Conservation (phyloP, 2,329 filamentous ascomycete genomes). For the Fusarium sp. region DNA sequence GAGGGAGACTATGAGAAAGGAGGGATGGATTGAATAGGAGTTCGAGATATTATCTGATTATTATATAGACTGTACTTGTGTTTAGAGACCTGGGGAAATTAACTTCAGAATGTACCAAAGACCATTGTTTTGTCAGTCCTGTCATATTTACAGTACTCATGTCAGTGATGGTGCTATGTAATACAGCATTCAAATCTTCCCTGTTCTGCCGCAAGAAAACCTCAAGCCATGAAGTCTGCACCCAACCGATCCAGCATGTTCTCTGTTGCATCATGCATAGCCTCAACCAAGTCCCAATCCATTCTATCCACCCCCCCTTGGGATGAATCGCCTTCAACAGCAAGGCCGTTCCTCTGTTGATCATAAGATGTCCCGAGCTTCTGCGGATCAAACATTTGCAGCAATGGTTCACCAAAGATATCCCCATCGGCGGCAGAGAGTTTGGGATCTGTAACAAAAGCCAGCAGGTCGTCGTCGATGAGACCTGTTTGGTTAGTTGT, state of each 20-base stretch:
- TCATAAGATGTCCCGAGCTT: no score
- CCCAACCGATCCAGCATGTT: no score
- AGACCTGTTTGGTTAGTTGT: not conserved
- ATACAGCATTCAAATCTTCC: no score
- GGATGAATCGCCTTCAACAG: no score
- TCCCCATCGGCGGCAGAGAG: not conserved
- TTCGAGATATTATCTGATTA: accelerated
- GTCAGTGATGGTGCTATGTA: no score
- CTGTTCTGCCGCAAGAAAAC: no score
- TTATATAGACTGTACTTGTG: not conserved
- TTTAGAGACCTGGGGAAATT: no score
- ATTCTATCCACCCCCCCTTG: no score
- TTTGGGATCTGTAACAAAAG: not conserved
- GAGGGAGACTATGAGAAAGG: constrained; percentile 10
- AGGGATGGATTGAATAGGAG: constrained; percentile 16
- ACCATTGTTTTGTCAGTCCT: accelerated
- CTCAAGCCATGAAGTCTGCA: no score
- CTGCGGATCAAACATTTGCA: not conserved
- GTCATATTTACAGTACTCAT: not conserved
- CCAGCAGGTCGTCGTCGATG: not conserved
- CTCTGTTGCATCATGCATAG: no score
- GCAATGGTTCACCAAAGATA: not conserved
- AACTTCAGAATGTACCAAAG: not conserved
- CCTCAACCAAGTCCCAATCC: no score
- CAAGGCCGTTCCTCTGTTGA: no score